Base-by-base conservation (phyloP, 208 protist genomes). In the Crithidia expoeki region DNA sequence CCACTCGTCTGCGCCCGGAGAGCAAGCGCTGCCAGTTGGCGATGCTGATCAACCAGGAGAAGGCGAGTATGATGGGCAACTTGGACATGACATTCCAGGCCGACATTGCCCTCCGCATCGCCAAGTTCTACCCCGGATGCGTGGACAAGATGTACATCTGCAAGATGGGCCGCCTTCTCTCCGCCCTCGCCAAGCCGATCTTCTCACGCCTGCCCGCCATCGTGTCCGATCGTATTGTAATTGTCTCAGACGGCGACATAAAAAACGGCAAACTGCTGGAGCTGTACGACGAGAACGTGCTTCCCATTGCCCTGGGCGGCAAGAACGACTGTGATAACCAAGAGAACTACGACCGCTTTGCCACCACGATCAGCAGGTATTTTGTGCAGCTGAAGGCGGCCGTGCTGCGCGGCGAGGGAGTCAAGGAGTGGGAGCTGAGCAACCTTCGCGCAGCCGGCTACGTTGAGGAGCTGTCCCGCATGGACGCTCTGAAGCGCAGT, bases 391-490 rank as follows among this genome's bases (percentile, higher is more conserved):
- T 93, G 3, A 76, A 86, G 60, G 51, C 44, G 16, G 88, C 85
- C 2, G 61, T 93, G 28, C 33, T 53, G 25, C 76, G 76, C 16
- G 85, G 85, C 23, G 51, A 79, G 33, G 74, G 72, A 3, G 85
- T 93, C 52, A 93, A 93, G 76, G 83, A 93, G 68, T 93, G 88
- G 88, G 88, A 93, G 73, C 71, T 93, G 36, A 74, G 74, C 53
- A 79, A 79, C 36, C 72, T 94, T 17, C 56, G 63, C 28, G 61
- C 63, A 2, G 75, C 52, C 19, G 79, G 79, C 27, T 84, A 72
- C 47, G 53, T 76, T 33, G 59, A 69, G 30, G 49, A 73, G 3
- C 12, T 42, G 9, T 66, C 60, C 46, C 68, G 36, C 12, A 69
- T 78, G 42, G 72, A 76, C 23, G 58, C 55, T 2, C 57, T 86